A percentile compares a stretch with the other conserved stretches of the same genome.
Conservation (phyloP, 495 filamentous ascomycete genomes). For the Neurospora tetrasperma region DNA sequence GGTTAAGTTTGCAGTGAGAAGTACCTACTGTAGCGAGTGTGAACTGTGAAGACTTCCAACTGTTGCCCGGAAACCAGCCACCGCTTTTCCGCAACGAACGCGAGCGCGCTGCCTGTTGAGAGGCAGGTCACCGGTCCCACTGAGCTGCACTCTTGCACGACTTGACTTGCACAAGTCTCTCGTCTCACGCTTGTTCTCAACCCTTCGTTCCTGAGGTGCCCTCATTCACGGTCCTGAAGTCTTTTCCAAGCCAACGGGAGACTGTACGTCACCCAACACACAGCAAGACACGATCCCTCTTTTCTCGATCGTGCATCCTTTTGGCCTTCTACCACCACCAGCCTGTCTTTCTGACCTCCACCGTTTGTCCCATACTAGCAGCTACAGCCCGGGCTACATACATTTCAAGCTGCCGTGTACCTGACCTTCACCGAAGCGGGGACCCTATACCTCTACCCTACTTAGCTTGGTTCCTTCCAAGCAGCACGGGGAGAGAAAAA, state of each 20-base stretch:
- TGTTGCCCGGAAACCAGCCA: background rate
- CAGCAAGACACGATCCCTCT: background rate
- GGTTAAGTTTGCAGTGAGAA: background rate
- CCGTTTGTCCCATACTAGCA: background rate
- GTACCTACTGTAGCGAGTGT: too few relatives aligned
- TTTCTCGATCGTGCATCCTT: slow-evolving; percentile 1
- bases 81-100: background rate
- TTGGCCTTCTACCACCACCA: background rate
- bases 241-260: background rate
- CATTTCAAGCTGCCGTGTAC: background rate
- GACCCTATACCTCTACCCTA: background rate
- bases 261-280: background rate
- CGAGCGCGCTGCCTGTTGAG: background rate
- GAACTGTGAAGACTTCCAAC: too few relatives aligned
- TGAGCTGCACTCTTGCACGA: background rate
- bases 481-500: background rate
- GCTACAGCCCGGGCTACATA: background rate
- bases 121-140: background rate
- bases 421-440: background rate
- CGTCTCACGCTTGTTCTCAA: background rate
- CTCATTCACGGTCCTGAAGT: too few relatives aligned
- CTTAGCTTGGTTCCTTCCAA: background rate
- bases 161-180: background rate
- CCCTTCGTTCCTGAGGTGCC: too few relatives aligned
- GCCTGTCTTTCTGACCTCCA: background rate